Base-by-base conservation (phyloP, 2,329 filamentous ascomycete genomes). In the Trichoderma harzianum region DNA sequence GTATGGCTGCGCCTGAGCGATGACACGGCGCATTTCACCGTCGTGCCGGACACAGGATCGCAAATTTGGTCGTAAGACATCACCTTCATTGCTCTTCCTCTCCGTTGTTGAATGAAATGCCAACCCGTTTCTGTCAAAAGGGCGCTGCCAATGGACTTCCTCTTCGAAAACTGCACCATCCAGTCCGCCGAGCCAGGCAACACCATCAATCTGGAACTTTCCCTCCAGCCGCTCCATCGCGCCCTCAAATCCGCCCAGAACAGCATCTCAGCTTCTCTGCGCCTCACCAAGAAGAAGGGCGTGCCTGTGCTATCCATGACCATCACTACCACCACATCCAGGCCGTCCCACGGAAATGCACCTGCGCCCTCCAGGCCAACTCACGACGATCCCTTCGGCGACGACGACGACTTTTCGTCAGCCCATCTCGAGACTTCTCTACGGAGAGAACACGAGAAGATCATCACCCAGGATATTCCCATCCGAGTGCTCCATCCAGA, bases 391-490 rank as follows among this genome's bases (percentile, higher is more conserved):
- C 80, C 81, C 26, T 83, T 86, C 75, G 78, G 78, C 71, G 77
- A 81, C 70, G 81, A 83, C 60, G 80, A 82, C 63, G 86, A 86
- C 8, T 80, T 86, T 76, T 80, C 83, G 72, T 83, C 83, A 57
- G 83, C 85, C 71, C 82, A 88, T 32, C 82, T 90, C 28, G 89
- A 87, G 80, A 89, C 84, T 75, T 88, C 79, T 75, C 86, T 89
- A 28, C 83, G 85, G 57, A 86, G 92, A 71, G 93, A 95, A 78
- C 91, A 94, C 76, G 95, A 98, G 80, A 97, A 96, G 74, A 88
- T 97, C 76, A 92, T 99, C 78, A 97, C 94, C 0, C 96, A 99
- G 79, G 94, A 98, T 81, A 92, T 99, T 51, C 96, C 96, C n/a
- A 92, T 98, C 57, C 91, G 95, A 21, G 94, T 99, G 1, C 88